Base-by-base conservation (phyloP, 352 stramenopile genomes). In the Blastocystis sp. region DNA sequence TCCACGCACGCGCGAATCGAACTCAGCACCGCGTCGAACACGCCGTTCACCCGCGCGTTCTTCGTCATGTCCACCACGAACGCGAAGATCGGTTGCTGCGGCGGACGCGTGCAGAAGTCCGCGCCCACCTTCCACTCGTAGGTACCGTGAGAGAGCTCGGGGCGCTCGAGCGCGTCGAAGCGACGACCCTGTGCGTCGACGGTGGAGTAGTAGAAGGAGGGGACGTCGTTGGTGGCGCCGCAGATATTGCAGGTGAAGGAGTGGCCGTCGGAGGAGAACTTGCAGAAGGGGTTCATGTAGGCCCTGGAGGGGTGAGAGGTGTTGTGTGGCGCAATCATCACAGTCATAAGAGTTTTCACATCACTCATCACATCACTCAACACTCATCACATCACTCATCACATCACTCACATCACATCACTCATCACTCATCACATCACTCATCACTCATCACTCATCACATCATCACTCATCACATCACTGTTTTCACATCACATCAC, bases 211-310 rank as follows among this genome's bases (percentile, higher is more conserved):
- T 88, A 88, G 41, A 48, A 76, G 52, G 78, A 79, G 45, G 78
- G 78, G 2, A 56, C 53, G 9, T 34, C 10, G 45, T 88, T 88
- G 11, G 41, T 43, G 11, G 45, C 41, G 28, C 78, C 78, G 45
- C 78, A 88, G 38, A 88, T n/a, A 41, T 88, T 88, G 28, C 78
- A 88, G 38, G 62, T 9, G 38, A 64, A 88, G 56, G n/a, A 11
- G 34, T 65, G 52, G 14, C 78, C 78, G 21, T 56, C 52, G n/a
- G 62, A 21, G 67, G 43, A 62, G 67, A 88, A 88, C 7, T 38
- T 34, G 19, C 41, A 53, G 41, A 23, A 88, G 5, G 64, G 67
- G 56, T 88, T 88, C 64, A 88, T 79, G 41, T 88, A 88, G 19
- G 43, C 78, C 40, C 62, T 69, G 48, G 48, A 17, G 48, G 48